Conservation (phyloP, 768 basidiomycete species). For the Cubamyces sp. region DNA sequence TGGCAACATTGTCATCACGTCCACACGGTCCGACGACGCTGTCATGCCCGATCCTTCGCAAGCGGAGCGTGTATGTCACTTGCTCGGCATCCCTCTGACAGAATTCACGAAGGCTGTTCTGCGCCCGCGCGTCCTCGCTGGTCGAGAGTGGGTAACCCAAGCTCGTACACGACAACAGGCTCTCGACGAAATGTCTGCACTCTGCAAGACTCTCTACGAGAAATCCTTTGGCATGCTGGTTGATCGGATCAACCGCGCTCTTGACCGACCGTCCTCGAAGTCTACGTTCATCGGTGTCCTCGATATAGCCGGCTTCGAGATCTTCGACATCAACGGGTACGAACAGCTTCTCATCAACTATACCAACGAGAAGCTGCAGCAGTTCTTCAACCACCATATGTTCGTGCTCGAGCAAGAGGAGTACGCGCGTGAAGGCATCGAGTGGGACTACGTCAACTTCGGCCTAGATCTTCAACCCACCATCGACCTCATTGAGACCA, state of each 20-base stretch:
- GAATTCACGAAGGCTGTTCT: slow-evolving; percentile 91
- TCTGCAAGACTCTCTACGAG: slow-evolving; percentile 97
- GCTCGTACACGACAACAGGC: slow-evolving; percentile 91
- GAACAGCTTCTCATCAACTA: slow-evolving; percentile 99
- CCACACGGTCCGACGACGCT: slow-evolving; percentile 80
- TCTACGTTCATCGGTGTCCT: slow-evolving; percentile 96
- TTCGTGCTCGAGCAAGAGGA: slow-evolving; percentile 99
- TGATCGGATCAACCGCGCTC: slow-evolving; percentile 91
- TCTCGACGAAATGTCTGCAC: slow-evolving; percentile 84
- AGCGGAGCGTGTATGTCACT: slow-evolving; percentile 87
- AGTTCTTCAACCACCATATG: slow-evolving; percentile 99
- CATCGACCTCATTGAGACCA: slow-evolving; percentile 94
- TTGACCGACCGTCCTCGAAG: slow-evolving; percentile 91
- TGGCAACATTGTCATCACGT: slow-evolving; percentile 86
- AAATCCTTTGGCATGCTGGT: slow-evolving; percentile 94
- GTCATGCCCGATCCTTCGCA: slow-evolving; percentile 80
- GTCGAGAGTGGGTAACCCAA: slow-evolving; percentile 96
- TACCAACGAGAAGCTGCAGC: slow-evolving; percentile 98
- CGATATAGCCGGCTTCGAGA: slow-evolving; percentile 99
- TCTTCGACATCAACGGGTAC: slow-evolving; percentile 92
- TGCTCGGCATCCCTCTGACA: slow-evolving; percentile 83
- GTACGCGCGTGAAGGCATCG: slow-evolving; percentile 93
- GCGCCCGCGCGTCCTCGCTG: slow-evolving; percentile 89
- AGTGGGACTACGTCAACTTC: slow-evolving; percentile 98
- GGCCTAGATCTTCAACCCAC: slow-evolving; percentile 97